Evolutionary conservation across 2,329 filamentous ascomycete species (phyloP).

Genomic region (Pezicula radicicola): DNA sequence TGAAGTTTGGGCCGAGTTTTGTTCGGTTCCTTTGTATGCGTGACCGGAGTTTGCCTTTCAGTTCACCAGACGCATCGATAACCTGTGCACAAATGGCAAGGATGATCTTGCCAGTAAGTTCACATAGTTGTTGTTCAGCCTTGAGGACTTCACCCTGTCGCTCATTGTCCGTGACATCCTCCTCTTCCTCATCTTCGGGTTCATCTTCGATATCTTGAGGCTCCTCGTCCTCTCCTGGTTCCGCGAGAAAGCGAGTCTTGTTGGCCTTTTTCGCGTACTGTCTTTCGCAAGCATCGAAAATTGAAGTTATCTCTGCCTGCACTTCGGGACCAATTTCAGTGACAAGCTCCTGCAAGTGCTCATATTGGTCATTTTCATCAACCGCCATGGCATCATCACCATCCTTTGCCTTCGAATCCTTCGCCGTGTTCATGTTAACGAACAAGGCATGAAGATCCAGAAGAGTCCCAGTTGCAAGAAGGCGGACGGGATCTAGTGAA

Average conservation of each 20-base stretch:
- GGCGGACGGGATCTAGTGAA: conserved; percentile 73
- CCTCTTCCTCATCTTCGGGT: conserved; percentile 56
- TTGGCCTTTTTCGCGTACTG: conserved; percentile 69
- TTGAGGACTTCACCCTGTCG: conserved; percentile 65
- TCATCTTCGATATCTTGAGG: conserved; percentile 63
- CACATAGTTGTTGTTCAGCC: conserved; percentile 82
- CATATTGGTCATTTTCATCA: conserved; percentile 45
- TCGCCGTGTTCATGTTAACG: conserved; percentile 59
- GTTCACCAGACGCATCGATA: conserved; percentile 61
- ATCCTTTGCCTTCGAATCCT: conserved; percentile 33
- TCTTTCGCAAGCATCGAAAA: conserved; percentile 76
- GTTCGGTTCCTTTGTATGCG: conserved; percentile 75
- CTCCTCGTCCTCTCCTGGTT: conserved; percentile 69
- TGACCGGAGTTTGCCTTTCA: conserved; percentile 62
- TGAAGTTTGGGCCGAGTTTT: conserved; percentile 82
- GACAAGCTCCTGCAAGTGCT: conserved; percentile 59
- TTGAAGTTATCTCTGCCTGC: conserved; percentile 65
- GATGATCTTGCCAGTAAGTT: conserved; percentile 80
- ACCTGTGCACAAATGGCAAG: conserved; percentile 74
- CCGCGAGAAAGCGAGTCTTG: conserved; percentile 50
- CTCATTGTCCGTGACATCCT: conserved; percentile 53
- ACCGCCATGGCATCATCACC: conserved; percentile 26
- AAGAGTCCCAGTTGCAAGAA: conserved; percentile 71
- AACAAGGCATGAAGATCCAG: conserved; percentile 84
- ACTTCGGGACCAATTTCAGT: conserved; percentile 64